Evolutionary conservation across 345 rosid genomes (phyloP).

Genomic region (Sonneratia caseolaris): DNA sequence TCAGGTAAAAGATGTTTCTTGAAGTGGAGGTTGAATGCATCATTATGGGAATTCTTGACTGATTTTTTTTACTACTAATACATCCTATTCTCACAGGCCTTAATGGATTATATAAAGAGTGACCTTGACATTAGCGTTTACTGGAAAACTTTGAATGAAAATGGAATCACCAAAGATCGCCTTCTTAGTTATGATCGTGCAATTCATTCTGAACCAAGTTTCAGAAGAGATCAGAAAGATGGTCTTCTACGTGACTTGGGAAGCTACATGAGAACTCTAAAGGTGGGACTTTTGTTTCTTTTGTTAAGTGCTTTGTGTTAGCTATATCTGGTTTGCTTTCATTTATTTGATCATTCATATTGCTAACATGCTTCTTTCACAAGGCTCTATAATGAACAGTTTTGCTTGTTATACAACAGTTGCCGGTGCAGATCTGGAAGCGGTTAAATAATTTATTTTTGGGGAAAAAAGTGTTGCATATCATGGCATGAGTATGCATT

Average conservation of each 20-base stretch:
- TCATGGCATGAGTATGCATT: neutral
- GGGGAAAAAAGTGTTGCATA: neutral
- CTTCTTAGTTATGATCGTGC: constrained; percentile 96
- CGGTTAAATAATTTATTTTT: neutral
- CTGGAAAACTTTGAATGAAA: constrained; percentile 94
- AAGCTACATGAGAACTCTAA: constrained; percentile 89
- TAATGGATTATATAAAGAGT: constrained; percentile 62
- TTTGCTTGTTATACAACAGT: neutral
- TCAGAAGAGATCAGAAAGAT: constrained; percentile 69
- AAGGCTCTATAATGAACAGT: neutral
- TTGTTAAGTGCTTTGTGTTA: constrained; percentile 4
- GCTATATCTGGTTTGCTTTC: neutral
- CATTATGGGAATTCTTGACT: neutral
- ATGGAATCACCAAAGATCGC: constrained; percentile 86
- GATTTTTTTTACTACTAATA: constrained; percentile 2
- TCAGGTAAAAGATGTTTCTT: constrained; percentile 48
- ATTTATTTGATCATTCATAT: neutral
- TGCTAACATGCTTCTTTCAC: neutral
- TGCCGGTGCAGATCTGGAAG: neutral
- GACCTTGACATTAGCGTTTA: constrained; percentile 75
- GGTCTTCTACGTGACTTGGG: constrained; percentile 89
- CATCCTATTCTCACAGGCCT: constrained; percentile 51
- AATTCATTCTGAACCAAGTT: constrained; percentile 79
- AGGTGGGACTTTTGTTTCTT: constrained; percentile 40
- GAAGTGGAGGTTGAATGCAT: neutral